Conservation (phyloP, 176 grass and related monocot genomes). For the Bromus sterilis region DNA sequence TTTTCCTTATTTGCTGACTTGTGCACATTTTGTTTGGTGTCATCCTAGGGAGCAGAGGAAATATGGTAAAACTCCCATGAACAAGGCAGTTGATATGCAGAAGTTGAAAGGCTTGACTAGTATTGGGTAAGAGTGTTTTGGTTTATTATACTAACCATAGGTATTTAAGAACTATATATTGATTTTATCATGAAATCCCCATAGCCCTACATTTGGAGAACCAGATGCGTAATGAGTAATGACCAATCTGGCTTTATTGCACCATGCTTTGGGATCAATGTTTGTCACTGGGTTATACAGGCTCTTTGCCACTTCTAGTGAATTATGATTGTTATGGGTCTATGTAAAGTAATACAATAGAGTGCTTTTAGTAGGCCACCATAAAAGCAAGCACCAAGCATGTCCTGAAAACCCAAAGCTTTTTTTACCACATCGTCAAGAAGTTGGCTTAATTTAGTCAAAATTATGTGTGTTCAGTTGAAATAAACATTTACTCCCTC, state of each 20-base stretch:
- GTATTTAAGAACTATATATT: not conserved
- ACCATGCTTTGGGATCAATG: not conserved
- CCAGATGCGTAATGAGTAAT: not conserved
- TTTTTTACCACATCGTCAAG: not conserved
- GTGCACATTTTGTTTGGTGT: slow-evolving; percentile 4
- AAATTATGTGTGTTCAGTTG: not conserved
- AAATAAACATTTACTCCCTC: not conserved
- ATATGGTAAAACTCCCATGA: slow-evolving; percentile 70
- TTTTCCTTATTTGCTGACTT: not conserved
- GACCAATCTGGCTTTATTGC: not conserved
- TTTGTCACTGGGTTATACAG: not conserved
- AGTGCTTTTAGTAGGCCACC: not conserved
- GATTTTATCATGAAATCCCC: not conserved
- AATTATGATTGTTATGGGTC: not conserved
- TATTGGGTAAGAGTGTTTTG: slow-evolving; percentile 60
- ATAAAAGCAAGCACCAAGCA: not conserved
- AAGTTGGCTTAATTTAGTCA: not conserved
- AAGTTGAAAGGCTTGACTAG: slow-evolving; percentile 59
- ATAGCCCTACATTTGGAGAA: not conserved
- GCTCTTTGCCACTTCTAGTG: not conserved
- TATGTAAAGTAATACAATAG: not conserved
- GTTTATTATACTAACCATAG: not conserved
- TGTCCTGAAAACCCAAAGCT: not conserved
- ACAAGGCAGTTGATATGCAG: slow-evolving; percentile 82
- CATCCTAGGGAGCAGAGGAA: slow-evolving; percentile 62